Conservation (phyloP, 768 basidiomycete genomes). For the Termitomyces eurrhizus region DNA sequence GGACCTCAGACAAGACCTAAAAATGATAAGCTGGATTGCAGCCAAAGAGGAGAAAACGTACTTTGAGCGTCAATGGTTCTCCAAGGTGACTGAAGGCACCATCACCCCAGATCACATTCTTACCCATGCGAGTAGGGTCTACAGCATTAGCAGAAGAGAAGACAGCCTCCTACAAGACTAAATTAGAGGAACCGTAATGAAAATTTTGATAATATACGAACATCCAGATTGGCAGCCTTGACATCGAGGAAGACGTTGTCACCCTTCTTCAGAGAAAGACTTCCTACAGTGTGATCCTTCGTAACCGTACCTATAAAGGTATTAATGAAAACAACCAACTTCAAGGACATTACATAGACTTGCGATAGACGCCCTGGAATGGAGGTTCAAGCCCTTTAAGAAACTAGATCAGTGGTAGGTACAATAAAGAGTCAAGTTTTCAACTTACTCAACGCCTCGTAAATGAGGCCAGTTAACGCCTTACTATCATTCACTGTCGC, state of each 20-base stretch:
- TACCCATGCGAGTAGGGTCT: conserved; percentile 41
- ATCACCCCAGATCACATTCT: conserved; percentile 45
- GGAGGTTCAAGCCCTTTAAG: conserved; percentile 64
- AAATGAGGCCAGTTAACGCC: conserved; percentile 50
- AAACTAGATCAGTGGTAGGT: conserved; percentile 4
- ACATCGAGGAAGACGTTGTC: conserved; percentile 64
- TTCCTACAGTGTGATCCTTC: conserved; percentile 40
- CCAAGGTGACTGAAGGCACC: conserved; percentile 42
- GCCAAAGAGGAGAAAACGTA: conserved; percentile 18
- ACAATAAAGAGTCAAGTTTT: not conserved
- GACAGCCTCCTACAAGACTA: conserved; percentile 35
- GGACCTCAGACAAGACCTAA: conserved; percentile 53
- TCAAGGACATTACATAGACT: conserved; percentile 16
- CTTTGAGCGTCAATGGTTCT: conserved; percentile 52
- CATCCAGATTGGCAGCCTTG: conserved; percentile 51
- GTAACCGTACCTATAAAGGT: conserved; percentile 38
- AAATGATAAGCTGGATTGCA: conserved; percentile 29
- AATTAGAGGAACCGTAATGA: not conserved
- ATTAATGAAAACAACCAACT: not conserved
- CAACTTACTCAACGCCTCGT: conserved; percentile 66
- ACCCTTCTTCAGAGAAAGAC: conserved; percentile 37
- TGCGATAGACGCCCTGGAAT: conserved; percentile 67
- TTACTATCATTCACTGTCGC: conserved; percentile 31
- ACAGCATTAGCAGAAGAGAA: conserved; percentile 48
- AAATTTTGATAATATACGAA: conserved; percentile 28